Evolutionary conservation across 2,329 filamentous ascomycete genomes (phyloP), one percentile per base, ranked within the genome.

Genomic region (Fusarium graminum): DNA sequence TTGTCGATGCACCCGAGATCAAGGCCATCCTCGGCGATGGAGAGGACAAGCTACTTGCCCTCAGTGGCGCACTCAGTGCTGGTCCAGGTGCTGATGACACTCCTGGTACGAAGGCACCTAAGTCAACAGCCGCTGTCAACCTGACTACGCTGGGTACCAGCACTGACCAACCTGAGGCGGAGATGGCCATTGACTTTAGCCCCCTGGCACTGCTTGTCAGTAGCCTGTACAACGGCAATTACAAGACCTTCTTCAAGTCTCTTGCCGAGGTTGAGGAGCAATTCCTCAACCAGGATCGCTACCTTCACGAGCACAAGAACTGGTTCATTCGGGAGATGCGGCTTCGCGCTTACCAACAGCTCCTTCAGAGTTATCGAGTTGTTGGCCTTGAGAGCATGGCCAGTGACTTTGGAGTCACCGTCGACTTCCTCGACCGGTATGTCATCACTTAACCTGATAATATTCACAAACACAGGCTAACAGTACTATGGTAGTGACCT

Each of bases 301-400:
- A 98, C 80, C 86, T 99, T 57, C 91, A 93, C 76, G 95, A 99
- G 84, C 95, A 99, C 83, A 92, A 92, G 78, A 90, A 89, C 75
- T 99, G 95, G 94, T 98, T 95, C 78, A 94, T 99, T 72, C 91
- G 95, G 50, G 95, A 99, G 85, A 99, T 99, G 95, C 90, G 95
- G 58, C 87, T 98, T 69, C 90, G 94, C 59, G 94, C 93, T 34
- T 99, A 99, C 82, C 93, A 97, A 80, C 95, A 99, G 83, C 87
- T 99, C 39, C 86, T 99, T 41, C 95, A 98, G 83, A 97, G 93
- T 77, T 99, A 99, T 82, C 91, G 94, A 45, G 93, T 99, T 12
- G 95, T 99, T 34, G 93, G 94, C n/a, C 85, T 99, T 68, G 91
- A 93, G 79, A 97, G 92, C 81, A 99, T 99, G 94, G 95, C 95